Conservation (phyloP, 345 rosid species). For the Cardamine occulta region DNA sequence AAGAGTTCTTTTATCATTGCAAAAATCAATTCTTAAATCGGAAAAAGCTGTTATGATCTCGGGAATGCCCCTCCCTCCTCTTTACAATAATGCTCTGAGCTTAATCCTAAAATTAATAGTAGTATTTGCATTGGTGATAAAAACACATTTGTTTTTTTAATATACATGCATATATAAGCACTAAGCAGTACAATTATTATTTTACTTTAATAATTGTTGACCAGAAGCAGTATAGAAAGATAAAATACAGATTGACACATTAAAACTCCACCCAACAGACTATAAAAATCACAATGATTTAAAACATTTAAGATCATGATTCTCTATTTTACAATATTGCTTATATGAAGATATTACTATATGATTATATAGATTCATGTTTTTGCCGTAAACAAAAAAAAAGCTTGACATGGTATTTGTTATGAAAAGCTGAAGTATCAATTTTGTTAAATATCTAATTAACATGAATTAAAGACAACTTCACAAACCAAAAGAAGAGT, state of each 20-base stretch:
- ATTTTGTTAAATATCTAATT: neutral
- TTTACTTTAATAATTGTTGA: constrained; percentile 11
- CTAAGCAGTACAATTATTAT: constrained; percentile 13
- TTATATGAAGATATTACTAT: neutral
- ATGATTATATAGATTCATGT: too few relatives aligned
- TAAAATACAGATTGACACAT: constrained; percentile 13
- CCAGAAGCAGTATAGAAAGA: constrained; percentile 5
- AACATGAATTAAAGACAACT: neutral
- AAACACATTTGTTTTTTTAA: neutral
- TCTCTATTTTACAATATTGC: neutral
- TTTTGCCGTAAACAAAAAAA: too few relatives aligned
- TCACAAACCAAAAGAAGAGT: neutral
- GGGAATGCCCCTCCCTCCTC: constrained; percentile 30
- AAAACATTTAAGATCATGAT: neutral
- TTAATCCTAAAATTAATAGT: constrained; percentile 37
- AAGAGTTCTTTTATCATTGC: constrained; percentile 29
- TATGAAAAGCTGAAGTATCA: neutral
- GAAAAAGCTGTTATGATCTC: constrained; percentile 43
- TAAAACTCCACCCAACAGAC: neutral
- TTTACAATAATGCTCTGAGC: constrained; percentile 52
- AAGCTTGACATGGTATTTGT: neutral
- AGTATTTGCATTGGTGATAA: neutral
- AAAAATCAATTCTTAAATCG: constrained; percentile 27
- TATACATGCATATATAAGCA: neutral
- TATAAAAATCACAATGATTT: constrained; percentile 3